Conservation (phyloP, 768 basidiomycete genomes). For the Vishniacozyma victoriae region DNA sequence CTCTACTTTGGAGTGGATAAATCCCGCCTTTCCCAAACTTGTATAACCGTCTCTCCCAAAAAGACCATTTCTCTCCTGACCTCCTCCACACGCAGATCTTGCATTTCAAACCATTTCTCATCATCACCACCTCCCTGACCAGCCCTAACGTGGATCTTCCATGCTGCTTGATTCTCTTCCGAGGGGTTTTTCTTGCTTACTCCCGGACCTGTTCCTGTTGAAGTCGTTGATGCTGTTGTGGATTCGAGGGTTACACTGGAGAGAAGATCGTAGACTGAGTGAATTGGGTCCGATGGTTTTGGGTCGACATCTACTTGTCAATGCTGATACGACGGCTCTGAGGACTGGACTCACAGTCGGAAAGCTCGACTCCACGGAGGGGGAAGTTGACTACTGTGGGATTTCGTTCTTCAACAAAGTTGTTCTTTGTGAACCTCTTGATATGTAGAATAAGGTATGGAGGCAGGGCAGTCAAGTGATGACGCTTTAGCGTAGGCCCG, state of each 20-base stretch:
- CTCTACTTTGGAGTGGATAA: slow-evolving; percentile 4
- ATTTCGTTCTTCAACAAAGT: slow-evolving; percentile 96
- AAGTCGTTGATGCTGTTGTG: slow-evolving; percentile 83
- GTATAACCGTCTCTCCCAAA: slow-evolving; percentile 89
- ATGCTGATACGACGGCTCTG: neutral
- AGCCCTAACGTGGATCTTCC: slow-evolving; percentile 58
- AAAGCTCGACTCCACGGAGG: slow-evolving; percentile 82
- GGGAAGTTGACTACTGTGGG: slow-evolving; percentile 98
- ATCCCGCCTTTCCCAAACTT: slow-evolving; percentile 54
- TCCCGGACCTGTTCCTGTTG: slow-evolving; percentile 34
- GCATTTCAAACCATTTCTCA: slow-evolving; percentile 94
- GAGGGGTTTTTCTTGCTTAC: slow-evolving; percentile 18
- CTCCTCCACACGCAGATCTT: slow-evolving; percentile 93
- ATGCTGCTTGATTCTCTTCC: slow-evolving; percentile 82
- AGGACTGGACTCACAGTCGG: slow-evolving; percentile 63
- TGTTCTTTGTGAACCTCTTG: slow-evolving; percentile 94
- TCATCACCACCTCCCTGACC: slow-evolving; percentile 63
- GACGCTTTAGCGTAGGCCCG: slow-evolving; percentile 70
- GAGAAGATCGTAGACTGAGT: slow-evolving; percentile 83
- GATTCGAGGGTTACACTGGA: slow-evolving; percentile 94
- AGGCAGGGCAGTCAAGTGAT: slow-evolving; percentile 82
- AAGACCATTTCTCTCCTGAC: slow-evolving; percentile 98
- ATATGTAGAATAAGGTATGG: slow-evolving; percentile 89
- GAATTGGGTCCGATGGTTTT: slow-evolving; percentile 52
- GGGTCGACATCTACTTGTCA: slow-evolving; percentile 66